Conservation (phyloP, 2,329 filamentous ascomycete genomes). For the Ceratocystis eucalypticola region DNA sequence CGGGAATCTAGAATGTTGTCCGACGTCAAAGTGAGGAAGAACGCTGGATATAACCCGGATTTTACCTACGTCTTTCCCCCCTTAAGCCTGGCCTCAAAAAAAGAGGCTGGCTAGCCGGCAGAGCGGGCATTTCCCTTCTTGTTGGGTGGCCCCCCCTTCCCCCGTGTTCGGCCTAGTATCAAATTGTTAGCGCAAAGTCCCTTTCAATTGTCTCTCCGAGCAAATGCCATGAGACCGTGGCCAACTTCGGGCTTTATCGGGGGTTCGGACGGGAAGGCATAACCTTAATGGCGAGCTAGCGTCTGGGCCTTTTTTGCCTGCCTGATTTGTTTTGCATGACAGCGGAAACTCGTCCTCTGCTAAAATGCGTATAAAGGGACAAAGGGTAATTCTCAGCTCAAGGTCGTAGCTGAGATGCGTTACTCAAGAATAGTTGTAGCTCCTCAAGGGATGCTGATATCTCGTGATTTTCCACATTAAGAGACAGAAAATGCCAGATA, state of each 20-base stretch:
- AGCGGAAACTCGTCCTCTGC: background rate
- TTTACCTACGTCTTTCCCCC: background rate
- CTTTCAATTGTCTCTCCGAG: slow-evolving; percentile 1
- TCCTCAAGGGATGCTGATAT: background rate
- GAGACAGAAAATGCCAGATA: background rate
- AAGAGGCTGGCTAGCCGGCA: background rate
- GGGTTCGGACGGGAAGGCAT: background rate
- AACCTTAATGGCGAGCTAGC: background rate
- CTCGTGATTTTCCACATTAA: background rate
- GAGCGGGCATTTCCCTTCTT: background rate
- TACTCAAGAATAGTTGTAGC: background rate
- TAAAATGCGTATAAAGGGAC: background rate
- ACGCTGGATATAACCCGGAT: background rate
- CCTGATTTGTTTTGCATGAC: background rate
- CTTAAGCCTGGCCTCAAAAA: background rate
- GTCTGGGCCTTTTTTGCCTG: background rate
- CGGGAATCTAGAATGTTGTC: background rate
- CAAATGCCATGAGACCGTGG: background rate
- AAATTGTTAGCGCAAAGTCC: background rate
- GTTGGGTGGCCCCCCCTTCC: background rate
- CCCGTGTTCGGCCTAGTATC: background rate
- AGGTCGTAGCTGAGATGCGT: background rate
- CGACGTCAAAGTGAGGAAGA: background rate
- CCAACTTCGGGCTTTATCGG: background rate
- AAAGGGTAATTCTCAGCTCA: background rate